Conservation (phyloP, 148 eudicot species). For the Rheum nobile region DNA sequence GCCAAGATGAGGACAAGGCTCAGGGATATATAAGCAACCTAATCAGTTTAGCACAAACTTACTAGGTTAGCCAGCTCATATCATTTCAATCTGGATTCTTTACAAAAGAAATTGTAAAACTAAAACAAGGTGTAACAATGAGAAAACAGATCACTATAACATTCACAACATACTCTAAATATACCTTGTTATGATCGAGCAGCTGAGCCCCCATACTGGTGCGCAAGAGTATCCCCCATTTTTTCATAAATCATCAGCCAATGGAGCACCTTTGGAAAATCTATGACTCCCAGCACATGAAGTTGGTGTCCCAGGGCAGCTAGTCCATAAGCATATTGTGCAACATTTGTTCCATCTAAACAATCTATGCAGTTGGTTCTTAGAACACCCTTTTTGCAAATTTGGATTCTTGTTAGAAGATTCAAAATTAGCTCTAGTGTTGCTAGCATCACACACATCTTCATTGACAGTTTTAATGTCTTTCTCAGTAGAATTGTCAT, state of each 20-base stretch:
- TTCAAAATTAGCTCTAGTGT: conserved; percentile 18
- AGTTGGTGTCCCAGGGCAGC: conserved; percentile 80
- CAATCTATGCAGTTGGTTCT: conserved; percentile 96
- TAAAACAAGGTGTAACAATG: not conserved
- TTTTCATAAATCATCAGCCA: conserved; percentile 72
- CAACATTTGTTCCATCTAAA: conserved; percentile 86
- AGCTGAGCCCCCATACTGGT: conserved; percentile 91
- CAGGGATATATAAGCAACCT: too few relatives aligned
- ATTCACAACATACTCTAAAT: not conserved
- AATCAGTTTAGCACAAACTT: too few relatives aligned
- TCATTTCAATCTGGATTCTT: not conserved
- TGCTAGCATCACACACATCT: conserved; percentile 5
- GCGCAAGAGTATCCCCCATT: conserved; percentile 96
- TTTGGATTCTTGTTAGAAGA: conserved; percentile 27
- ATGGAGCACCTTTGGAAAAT: conserved; percentile 49
- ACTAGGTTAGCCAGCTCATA: too few relatives aligned
- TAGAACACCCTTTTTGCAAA: conserved; percentile 70
- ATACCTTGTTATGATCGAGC: conserved; percentile 96
- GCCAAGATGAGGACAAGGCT: too few relatives aligned
- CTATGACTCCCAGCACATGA: conserved; percentile 46
- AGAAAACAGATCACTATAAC: not conserved
- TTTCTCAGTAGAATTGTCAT: conserved; percentile 18
- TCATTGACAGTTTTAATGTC: conserved; percentile 11
- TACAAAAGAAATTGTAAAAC: not conserved
- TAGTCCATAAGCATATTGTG: conserved; percentile 88